Evolutionary conservation across 129 eudicot genomes (phyloP), one percentile per base, ranked within the genome.

Genomic region (Saussurea involucrata): DNA sequence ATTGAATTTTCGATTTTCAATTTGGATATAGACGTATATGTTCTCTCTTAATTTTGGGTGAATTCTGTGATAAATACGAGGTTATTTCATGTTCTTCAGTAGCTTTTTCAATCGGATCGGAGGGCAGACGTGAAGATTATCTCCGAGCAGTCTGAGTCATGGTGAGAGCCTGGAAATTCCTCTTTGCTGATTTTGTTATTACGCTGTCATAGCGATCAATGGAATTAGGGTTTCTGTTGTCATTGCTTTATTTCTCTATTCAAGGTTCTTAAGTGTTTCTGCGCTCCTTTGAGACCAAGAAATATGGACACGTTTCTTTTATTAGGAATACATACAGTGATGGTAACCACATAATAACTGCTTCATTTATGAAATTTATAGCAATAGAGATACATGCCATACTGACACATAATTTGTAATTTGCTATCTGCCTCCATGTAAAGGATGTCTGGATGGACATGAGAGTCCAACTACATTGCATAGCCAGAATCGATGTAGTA

Each of bases 61-160:
- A 60, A 36, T 7, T 31, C 40, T 58, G 34, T 33, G 24, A 33
- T 33, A 10, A 21, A 32, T n/a, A 18, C 12, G 6, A 15, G 21
- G 15, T 11, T 32, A 37, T 32, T 78, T 69, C 42, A 25, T 78
- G 63, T 78, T 78, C 9, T 69, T 69, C 29, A 69, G 36, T 25
- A 69, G 63, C 15, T 8, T 37, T 24, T 20, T 22, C 40, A 46
- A 72, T 72, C 78, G 37, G 83, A 79, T 79, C 78, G 77, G 83
- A 72, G 29, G 66, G 55, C 55, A 58, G 32, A 64, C 83, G 75
- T 68, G 73, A 79, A 53, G 76, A 36, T 55, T 24, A 37, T 44
- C 24, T 71, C 15, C 8, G 66, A 31, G 57, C 65, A 63, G 42
- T 28, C 28, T 71, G 13, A 78, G 65, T 42, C 78, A 79, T 79